Evolutionary conservation across 2,329 filamentous ascomycete genomes (phyloP).

Genomic region (Botryotinia narcissicola): DNA sequence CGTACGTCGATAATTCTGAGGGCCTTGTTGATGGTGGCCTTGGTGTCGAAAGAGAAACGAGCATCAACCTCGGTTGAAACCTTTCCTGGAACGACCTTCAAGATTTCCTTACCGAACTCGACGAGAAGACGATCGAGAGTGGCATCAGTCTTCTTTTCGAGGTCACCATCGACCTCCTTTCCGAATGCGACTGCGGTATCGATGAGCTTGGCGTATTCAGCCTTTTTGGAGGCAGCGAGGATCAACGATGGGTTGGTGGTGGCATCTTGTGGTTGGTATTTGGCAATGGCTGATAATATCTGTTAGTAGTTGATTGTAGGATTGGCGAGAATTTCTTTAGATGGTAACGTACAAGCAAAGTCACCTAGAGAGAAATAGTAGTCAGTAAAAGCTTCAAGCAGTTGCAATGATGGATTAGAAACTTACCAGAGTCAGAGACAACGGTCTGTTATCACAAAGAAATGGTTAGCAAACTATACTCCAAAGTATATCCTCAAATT

Average conservation of each 20-base stretch:
- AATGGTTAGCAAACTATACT: conserved; percentile 19
- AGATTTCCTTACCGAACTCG: conserved; percentile 96
- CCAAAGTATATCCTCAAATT: conserved; percentile 6
- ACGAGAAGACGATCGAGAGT: conserved; percentile 93
- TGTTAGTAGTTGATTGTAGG: conserved; percentile 20
- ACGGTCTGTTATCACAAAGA: conserved; percentile 62
- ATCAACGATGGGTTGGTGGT: conserved; percentile 99
- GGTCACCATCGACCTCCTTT: conserved; percentile 67
- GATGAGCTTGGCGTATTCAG: conserved; percentile 91
- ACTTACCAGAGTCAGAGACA: conserved; percentile 91
- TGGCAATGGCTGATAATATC: conserved; percentile 72
- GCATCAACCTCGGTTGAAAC: conserved; percentile 99
- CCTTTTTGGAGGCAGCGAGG: conserved; percentile 96
- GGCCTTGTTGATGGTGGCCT: conserved; percentile 91
- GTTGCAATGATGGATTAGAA: conserved; percentile 20
- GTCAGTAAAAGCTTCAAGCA: conserved; percentile 20
- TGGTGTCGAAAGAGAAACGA: conserved; percentile 89
- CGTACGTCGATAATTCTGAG: conserved; percentile 92
- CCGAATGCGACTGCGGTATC: conserved; percentile 81
- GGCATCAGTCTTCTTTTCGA: conserved; percentile 82
- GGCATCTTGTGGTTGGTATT: conserved; percentile 99
- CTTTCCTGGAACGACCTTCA: conserved; percentile 95
- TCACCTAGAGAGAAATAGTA: conserved; percentile 54
- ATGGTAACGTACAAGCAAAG: conserved; percentile 65
- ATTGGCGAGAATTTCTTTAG: conserved; percentile 17